These are phyloP conservation scores for Pythium dissimile DNA, from an alignment of 352 stramenopile species.

Conservation along the genomic window DNA sequence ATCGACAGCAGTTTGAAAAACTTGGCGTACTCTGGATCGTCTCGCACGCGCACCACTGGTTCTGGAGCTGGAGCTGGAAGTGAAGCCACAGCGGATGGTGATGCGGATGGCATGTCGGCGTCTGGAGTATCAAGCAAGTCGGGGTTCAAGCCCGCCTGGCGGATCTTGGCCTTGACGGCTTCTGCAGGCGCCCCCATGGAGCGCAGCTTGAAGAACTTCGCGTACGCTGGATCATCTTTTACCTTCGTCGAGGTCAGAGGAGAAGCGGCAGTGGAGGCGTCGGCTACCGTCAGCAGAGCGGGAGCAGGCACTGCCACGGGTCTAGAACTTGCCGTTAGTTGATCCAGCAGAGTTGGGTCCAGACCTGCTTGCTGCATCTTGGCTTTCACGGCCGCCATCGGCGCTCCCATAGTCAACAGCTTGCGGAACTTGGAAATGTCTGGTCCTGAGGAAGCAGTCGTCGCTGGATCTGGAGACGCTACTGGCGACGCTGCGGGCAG, in stretches of 20 bases:
- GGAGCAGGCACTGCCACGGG: constrained; percentile 19
- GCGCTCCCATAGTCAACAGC: constrained; percentile 85
- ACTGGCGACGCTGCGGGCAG: not conserved
- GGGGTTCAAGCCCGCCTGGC: constrained; percentile 46
- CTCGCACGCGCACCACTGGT: constrained; percentile 5
- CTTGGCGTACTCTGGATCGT: constrained; percentile 29
- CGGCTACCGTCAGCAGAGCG: too few relatives aligned
- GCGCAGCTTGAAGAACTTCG: constrained; percentile 63
- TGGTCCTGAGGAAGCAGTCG: constrained; percentile 3
- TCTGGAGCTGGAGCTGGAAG: not conserved
- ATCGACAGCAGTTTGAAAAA: constrained; percentile 68
- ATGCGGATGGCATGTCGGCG: constrained; percentile 10
- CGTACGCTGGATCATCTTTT: constrained; percentile 15
- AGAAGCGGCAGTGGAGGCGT: too few relatives aligned
- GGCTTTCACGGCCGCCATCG: constrained; percentile 56
- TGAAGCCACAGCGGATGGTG: not conserved
- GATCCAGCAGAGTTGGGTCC: constrained; percentile 50
- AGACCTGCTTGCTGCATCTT: constrained; percentile 71
- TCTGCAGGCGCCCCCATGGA: constrained; percentile 45
- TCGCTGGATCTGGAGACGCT: not conserved
- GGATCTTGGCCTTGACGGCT: constrained; percentile 59
- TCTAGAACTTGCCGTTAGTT: constrained; percentile 21
- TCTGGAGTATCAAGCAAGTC: constrained; percentile 62
- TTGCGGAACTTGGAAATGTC: constrained; percentile 89
- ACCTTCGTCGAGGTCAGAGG: constrained; percentile 20